A percentile compares a stretch with the other conserved stretches of the same genome.
phyloP scores from a whole-genome alignment of 352 stramenopile species.

The Phytophthora constricta region DNA sequence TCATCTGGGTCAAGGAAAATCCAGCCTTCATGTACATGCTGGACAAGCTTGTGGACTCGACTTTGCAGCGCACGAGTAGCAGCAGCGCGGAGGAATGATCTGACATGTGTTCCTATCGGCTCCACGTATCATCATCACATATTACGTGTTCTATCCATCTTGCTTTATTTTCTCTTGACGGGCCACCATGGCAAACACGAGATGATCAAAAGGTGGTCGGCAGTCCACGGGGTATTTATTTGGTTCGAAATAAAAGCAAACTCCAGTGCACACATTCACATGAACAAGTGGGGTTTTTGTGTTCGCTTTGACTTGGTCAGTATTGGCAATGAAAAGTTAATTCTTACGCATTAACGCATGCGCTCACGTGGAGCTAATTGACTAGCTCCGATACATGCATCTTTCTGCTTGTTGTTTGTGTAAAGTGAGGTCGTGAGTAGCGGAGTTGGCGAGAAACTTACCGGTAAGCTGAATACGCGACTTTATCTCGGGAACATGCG shows the following conservation, averaged over 20 bases:
- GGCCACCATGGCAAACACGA: too few relatives aligned
- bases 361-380: neutral
- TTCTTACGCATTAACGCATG: conserved; percentile 15
- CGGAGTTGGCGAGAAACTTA: too few relatives aligned
- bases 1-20: conserved; percentile 89
- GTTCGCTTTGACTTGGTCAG: too few relatives aligned
- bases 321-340: too few relatives aligned
- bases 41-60: conserved; percentile 81
- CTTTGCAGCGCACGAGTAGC: conserved; percentile 39
- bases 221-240: conserved; percentile 34
- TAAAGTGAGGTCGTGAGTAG: too few relatives aligned
- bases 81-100: conserved; percentile 27
- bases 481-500: conserved; percentile 42
- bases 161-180: too few relatives aligned
- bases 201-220: conserved; percentile 13
- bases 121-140: neutral
- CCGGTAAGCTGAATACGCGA: neutral
- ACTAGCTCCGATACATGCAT: conserved; percentile 5
- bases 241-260: conserved; percentile 7
- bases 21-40: conserved; percentile 90
- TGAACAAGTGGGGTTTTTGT: neutral
- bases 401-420: neutral
- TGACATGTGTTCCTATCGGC: conserved; percentile 1
- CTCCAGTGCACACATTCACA: conserved; percentile 1
- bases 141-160: conserved; percentile 7